These are phyloP conservation scores for Heliocybe sulcata DNA, from an alignment of 1,284 basidiomycete species.

Conservation along the genomic window DNA sequence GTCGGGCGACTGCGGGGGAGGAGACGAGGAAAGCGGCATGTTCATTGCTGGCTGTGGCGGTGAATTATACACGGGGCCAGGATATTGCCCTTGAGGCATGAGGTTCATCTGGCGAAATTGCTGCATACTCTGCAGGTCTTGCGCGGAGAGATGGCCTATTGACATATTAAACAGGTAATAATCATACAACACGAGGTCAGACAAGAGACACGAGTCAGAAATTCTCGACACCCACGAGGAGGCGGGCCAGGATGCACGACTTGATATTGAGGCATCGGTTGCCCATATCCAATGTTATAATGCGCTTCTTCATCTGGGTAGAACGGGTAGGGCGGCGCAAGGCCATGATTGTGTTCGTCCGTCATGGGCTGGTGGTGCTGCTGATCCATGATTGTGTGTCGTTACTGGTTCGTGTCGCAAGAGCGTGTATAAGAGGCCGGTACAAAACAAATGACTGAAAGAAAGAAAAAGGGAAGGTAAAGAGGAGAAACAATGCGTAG, in stretches of 20 bases:
- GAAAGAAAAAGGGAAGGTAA: background rate
- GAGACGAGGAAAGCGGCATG: conserved; percentile 44
- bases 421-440: conserved; percentile 1
- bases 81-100: conserved; percentile 23
- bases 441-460: conserved; percentile 1
- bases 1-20: conserved; percentile 69
- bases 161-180: conserved; percentile 31
- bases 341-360: background rate
- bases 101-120: conserved; percentile 20
- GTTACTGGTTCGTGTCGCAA: background rate
- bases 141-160: conserved; percentile 48
- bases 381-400: conserved; percentile 2
- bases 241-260: conserved; percentile 35
- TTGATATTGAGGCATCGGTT: conserved; percentile 29
- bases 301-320: background rate
- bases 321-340: conserved; percentile 1
- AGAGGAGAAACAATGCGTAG: conserved; percentile 1
- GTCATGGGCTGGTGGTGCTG: background rate
- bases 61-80: conserved; percentile 39
- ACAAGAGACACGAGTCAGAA: conserved; percentile 26
- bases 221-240: conserved; percentile 40
- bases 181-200: conserved; percentile 41
- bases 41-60: conserved; percentile 40
- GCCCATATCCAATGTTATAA: conserved; percentile 33
- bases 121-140: conserved; percentile 32